Evolutionary conservation across 345 rosid genomes (phyloP), one percentile per base, ranked within the genome.

Genomic region (Pseudoturritis turrita): DNA sequence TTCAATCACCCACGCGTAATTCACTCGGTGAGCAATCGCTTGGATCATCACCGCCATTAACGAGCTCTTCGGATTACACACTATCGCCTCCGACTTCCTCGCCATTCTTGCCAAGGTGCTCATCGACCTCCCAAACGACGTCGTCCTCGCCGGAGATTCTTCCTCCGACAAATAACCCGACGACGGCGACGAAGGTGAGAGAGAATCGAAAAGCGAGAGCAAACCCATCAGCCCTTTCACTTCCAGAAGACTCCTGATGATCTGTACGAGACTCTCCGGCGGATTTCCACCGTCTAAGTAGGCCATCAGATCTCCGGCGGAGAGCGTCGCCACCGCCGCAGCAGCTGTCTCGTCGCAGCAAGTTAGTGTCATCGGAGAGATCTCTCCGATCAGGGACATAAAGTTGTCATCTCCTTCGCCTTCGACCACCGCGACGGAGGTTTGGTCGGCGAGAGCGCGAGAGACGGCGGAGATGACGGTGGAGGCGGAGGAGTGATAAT

Each of bases 41-140:
- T 93, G 97, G 28, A 93, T 82, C 98, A 93, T 90, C 56, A 90
- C 93, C 21, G 98, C 98, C 52, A 87, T 84, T 6, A 93, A 80
- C 17, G 98, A 90, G 70, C 96, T 93, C 83, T 80, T 84, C 0
- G 83, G 79, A 39, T 82, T 83, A 58, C 98, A 90, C 45, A 90
- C 94, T 26, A 90, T 84, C 1, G 94, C 88, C 73, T 88, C 98
- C 11, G 97, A 80, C 58, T 83, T 83, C 82, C 94, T 83, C 80
- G 80, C 88, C 85, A 88, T 83, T 63, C 96, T 85, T 0, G 89
- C 88, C 1, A 90, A 85, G 62, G 83, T 85, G 40, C 90, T 86
- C 83, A 65, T 77, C 4, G 92, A 86, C 79, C 94, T 82, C 39
- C 80, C 80, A n/a, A 68, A 71, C 57, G 70, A 28, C 78, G 65